Base-by-base conservation (phyloP, 805 yeast species). In the Candida ulmi region DNA sequence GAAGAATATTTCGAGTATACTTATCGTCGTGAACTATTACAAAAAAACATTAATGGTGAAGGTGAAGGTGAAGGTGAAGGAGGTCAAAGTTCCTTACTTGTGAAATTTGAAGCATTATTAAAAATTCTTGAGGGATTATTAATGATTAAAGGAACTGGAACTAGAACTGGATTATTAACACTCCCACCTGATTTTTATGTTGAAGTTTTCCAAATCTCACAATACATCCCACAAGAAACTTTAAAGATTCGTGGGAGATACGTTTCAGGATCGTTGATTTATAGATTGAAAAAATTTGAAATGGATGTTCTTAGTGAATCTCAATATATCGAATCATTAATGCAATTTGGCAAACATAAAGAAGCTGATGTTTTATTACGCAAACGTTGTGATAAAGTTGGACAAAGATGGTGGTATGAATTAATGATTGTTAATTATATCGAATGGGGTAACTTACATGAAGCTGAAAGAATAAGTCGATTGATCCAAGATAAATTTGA, bases 391-490 rank as follows among this genome's bases (percentile, higher is more conserved):
- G 53, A 44, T 2, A 66, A 66, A 25, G 51, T 60, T 6, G 65
- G 68, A 24, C 66, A 72, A 42, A 53, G 77, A 39, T 76, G 77
- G 65, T 76, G 81, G 81, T 57, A 60, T 42, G 80, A 75, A 37
- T 41, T 69, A 18, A 75, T 78, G n/a, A 57, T 68, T 40, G 61
- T 60, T 41, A 58, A 71, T 6, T 59, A 65, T 34, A 44, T 75
- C 26, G 54, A 60, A 8, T 48, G 52, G n/a, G 57, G 57, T 13
- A 52, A 62, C 25, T 39, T 67, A 5, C 55, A 44, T 5, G 48
- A 50, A n/a, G 74, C 76, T 18, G 68, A 68, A 31, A 46, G 46
- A 2, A 33, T 66, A 2, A 58, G 68, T 3, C 25, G 41, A 1
- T 47, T 54, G 7, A 60, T 67, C 2, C 47, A 54, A 30, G 39